phyloP scores from a whole-genome alignment of 1,284 basidiomycete genomes.

The Inonotus obliquus region DNA sequence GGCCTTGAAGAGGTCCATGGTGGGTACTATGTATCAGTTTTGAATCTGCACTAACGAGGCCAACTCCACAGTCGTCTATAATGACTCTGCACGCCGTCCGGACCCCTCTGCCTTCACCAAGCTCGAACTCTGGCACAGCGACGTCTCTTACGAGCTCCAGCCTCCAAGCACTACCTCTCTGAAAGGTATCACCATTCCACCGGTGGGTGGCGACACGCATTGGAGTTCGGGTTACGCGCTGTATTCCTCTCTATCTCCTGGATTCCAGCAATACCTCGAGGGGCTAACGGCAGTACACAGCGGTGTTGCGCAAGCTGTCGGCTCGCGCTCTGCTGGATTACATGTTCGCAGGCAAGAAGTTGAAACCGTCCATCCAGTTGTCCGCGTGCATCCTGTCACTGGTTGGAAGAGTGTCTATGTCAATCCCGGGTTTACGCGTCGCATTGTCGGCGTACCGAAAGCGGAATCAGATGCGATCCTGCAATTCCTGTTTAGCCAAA shows the following conservation, averaged over 20 bases:
- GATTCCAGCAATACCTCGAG: constrained; percentile 64
- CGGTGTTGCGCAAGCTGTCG: constrained; percentile 62
- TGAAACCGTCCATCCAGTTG: constrained; percentile 65
- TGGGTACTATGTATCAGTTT: constrained; percentile 31
- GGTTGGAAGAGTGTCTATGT: constrained; percentile 62
- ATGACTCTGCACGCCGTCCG: constrained; percentile 62
- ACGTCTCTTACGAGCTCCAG: constrained; percentile 76
- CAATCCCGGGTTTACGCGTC: constrained; percentile 57
- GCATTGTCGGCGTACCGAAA: constrained; percentile 74
- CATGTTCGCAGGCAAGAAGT: constrained; percentile 62
- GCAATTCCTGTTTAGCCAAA: constrained; percentile 65
- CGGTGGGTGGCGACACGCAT: constrained; percentile 64
- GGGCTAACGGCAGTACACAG: constrained; percentile 63
- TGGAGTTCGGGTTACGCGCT: constrained; percentile 67
- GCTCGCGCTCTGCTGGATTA: constrained; percentile 57
- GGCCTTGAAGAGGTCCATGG: constrained; percentile 79
- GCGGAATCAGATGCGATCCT: constrained; percentile 73
- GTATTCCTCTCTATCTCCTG: constrained; percentile 67
- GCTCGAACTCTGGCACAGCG: constrained; percentile 78
- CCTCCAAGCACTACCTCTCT: constrained; percentile 69
- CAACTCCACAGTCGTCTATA: constrained; percentile 53
- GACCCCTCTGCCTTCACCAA: constrained; percentile 70
- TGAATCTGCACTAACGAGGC: constrained; percentile 22
- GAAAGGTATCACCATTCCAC: constrained; percentile 60
- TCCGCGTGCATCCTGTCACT: constrained; percentile 74